These are phyloP conservation scores for Arachis monticola DNA, from an alignment of 331 rosid genomes.

Conservation along the genomic window DNA sequence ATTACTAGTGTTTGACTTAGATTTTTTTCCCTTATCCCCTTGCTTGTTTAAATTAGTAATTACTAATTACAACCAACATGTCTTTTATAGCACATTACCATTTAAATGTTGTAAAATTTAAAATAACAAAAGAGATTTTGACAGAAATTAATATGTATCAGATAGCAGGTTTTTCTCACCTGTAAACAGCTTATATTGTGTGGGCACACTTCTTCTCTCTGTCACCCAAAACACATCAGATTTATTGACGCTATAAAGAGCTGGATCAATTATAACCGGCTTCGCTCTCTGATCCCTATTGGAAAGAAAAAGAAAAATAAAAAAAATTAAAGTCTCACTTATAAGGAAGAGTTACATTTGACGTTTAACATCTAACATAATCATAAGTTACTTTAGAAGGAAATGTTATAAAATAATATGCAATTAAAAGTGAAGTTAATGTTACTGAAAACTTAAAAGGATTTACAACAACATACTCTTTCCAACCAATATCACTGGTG, in stretches of 20 bases:
- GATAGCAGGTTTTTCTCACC: conserved; percentile 53
- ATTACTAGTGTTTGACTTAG: conserved; percentile 27
- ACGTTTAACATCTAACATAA: neutral
- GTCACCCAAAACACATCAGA: conserved; percentile 91
- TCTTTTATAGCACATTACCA: neutral
- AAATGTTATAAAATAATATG: conserved; percentile 1
- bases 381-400: conserved; percentile 11
- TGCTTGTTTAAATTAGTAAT: neutral
- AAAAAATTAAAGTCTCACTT: conserved; percentile 21
- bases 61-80: neutral
- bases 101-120: conserved; percentile 28
- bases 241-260: conserved; percentile 74
- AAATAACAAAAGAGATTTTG: conserved; percentile 18
- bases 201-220: conserved; percentile 79
- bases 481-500: conserved; percentile 90
- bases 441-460: neutral
- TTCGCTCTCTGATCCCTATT: conserved; percentile 88
- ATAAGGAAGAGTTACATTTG: conserved; percentile 17
- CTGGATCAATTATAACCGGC: conserved; percentile 95
- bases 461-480: conserved; percentile 65
- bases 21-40: neutral
- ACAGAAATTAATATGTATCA: conserved; percentile 19
- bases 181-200: conserved; percentile 84
- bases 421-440: conserved; percentile 13
- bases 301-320: neutral